A percentile compares a stretch with the other conserved stretches of the same genome.
Evolutionary conservation across 768 basidiomycete genomes (phyloP).

Genomic region (Tylopilus vinaceipallidus): DNA sequence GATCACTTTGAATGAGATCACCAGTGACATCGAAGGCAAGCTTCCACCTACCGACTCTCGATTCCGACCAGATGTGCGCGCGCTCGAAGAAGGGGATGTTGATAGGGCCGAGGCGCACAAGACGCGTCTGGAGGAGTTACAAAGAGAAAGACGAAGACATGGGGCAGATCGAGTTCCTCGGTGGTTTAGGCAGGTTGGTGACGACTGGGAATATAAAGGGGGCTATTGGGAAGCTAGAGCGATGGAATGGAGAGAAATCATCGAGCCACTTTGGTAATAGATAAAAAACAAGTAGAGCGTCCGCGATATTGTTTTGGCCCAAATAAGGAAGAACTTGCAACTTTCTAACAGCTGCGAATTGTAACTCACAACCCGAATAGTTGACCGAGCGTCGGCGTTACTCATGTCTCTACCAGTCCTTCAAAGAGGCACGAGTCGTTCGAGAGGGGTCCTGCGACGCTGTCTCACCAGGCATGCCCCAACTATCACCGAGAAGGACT

Average conservation of each 20-base stretch:
- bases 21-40: constrained; percentile 56
- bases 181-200: constrained; percentile 72
- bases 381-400: no score
- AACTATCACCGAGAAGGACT: constrained; percentile 51
- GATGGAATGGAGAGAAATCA: constrained; percentile 57
- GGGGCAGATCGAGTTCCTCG: constrained; percentile 60
- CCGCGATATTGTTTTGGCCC: no score
- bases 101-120: constrained; percentile 75
- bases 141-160: constrained; percentile 65
- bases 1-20: constrained; percentile 80
- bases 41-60: constrained; percentile 83
- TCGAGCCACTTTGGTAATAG: constrained; percentile 62
- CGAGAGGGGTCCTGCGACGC: constrained; percentile 24
- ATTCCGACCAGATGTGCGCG: constrained; percentile 76
- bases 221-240: constrained; percentile 82
- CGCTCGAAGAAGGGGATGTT: constrained; percentile 74
- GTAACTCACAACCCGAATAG: background rate
- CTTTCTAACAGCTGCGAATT: no score
- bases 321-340: background rate
- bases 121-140: constrained; percentile 66
- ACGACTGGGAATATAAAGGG: constrained; percentile 75
- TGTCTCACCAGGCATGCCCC: constrained; percentile 41
- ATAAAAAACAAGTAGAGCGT: no score
- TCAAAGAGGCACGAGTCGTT: constrained; percentile 11
- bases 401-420: constrained; percentile 25